Percentiles rank a stretch among this genome's conserved stretches.
phyloP scores from a whole-genome alignment of 192 early-diverging fungal species.

The Pilaira anomala region DNA sequence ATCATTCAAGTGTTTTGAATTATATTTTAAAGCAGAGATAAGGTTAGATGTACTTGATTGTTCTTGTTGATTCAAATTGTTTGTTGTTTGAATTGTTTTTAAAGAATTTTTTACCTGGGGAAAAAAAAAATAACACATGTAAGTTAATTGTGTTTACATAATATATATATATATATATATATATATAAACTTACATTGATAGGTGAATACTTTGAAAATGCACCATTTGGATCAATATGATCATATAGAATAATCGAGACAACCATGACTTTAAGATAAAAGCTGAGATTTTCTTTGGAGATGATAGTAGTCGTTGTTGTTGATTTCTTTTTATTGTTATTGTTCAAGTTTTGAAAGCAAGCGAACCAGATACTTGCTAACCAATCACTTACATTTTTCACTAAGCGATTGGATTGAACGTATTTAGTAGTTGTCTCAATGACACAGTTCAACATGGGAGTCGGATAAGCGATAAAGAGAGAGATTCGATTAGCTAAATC shows the following conservation, averaged over 20 bases:
- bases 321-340: constrained; percentile 23
- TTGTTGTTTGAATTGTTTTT: constrained; percentile 31
- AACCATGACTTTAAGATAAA: constrained; percentile 82
- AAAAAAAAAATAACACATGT: background rate
- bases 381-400: constrained; percentile 55
- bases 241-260: constrained; percentile 87
- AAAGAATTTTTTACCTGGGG: constrained; percentile 33
- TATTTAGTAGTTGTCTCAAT: constrained; percentile 71
- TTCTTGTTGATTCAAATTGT: constrained; percentile 27
- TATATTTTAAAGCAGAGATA: constrained; percentile 70
- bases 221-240: constrained; percentile 75
- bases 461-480: constrained; percentile 90
- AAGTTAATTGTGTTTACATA: no score
- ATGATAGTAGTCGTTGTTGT: background rate
- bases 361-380: constrained; percentile 68
- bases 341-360: constrained; percentile 56
- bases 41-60: constrained; percentile 48
- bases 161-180: constrained; percentile 1
- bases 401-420: constrained; percentile 41
- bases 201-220: constrained; percentile 67
- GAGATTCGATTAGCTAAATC: constrained; percentile 90
- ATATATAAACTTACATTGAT: constrained; percentile 65
- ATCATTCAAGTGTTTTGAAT: constrained; percentile 78
- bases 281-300: constrained; percentile 42
- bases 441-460: constrained; percentile 83